These are phyloP conservation scores for Nidularia sp. DNA, from an alignment of 768 basidiomycete species.

Conservation along the genomic window DNA sequence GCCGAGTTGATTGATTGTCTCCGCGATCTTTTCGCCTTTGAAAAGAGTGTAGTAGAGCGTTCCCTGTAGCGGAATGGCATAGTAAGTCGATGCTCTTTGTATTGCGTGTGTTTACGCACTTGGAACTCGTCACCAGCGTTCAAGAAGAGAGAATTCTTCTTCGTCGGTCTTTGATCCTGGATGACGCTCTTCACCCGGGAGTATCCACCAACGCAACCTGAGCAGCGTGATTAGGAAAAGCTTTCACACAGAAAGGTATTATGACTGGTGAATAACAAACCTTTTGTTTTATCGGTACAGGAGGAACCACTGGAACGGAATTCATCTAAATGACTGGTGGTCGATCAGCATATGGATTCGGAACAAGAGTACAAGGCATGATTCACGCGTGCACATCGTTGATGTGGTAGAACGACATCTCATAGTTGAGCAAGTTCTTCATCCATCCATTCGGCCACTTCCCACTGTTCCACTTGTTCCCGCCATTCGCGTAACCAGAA, in stretches of 20 bases:
- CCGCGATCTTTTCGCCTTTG: constrained; percentile 36
- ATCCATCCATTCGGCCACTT: constrained; percentile 11
- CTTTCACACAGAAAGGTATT: not conserved
- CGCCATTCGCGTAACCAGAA: constrained; percentile 13
- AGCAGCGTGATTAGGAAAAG: not conserved
- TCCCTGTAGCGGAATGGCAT: constrained; percentile 16
- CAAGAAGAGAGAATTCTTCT: constrained; percentile 33
- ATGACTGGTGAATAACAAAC: constrained; percentile 4
- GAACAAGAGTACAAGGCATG: not conserved
- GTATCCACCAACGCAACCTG: constrained; percentile 38
- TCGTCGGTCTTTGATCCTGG: constrained; percentile 21
- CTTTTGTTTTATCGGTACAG: constrained; percentile 25
- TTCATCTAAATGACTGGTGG: constrained; percentile 30
- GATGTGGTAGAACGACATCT: constrained; percentile 31
- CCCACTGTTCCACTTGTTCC: constrained; percentile 8
- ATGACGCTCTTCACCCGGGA: constrained; percentile 35
- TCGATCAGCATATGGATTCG: not conserved
- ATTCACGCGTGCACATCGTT: constrained; percentile 39
- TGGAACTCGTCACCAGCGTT: constrained; percentile 48
- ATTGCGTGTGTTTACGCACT: constrained; percentile 8
- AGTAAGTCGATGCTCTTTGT: not conserved
- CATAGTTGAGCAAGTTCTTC: constrained; percentile 13
- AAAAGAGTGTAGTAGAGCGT: constrained; percentile 42
- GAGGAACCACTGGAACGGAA: constrained; percentile 29
- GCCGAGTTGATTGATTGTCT: constrained; percentile 35